phyloP scores from a whole-genome alignment of 169 alveolate species.

The Plasmodium fragile region DNA sequence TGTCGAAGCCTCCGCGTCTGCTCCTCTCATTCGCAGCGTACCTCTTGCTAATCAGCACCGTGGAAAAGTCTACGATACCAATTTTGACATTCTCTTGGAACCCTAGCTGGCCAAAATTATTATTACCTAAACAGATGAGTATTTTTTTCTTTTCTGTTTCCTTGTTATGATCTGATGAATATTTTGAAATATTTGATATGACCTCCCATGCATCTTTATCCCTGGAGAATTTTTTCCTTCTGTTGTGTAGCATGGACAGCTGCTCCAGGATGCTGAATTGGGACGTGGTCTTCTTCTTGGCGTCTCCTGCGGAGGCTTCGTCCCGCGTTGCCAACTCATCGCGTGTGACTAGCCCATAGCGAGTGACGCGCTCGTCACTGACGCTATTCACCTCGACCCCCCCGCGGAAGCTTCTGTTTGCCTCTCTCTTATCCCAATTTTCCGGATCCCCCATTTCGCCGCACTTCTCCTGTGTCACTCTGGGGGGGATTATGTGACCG shows the following conservation, averaged over 20 bases:
- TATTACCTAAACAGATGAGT: constrained; percentile 49
- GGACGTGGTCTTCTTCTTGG: neutral
- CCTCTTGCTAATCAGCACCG: neutral
- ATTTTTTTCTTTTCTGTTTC: constrained; percentile 67
- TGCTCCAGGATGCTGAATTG: constrained; percentile 29
- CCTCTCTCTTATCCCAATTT: neutral
- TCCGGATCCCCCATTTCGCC: neutral
- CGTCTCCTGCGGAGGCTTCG: neutral
- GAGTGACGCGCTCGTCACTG: neutral
- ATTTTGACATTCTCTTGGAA: constrained; percentile 17
- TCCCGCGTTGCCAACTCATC: neutral
- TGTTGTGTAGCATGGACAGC: constrained; percentile 18
- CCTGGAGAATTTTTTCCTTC: neutral
- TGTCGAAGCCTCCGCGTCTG: neutral
- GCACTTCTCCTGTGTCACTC: neutral
- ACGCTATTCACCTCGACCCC: neutral
- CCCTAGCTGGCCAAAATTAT: constrained; percentile 57
- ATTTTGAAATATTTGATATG: constrained; percentile 57
- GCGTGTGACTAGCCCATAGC: neutral
- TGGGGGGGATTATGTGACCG: neutral
- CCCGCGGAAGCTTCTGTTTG: neutral
- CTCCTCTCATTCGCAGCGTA: neutral
- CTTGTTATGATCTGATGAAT: constrained; percentile 47
- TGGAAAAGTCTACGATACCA: constrained; percentile 38
- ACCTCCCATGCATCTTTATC: constrained; percentile 45